phyloP scores from a whole-genome alignment of 1,284 basidiomycete species.

The Quambalaria eucalypti region DNA sequence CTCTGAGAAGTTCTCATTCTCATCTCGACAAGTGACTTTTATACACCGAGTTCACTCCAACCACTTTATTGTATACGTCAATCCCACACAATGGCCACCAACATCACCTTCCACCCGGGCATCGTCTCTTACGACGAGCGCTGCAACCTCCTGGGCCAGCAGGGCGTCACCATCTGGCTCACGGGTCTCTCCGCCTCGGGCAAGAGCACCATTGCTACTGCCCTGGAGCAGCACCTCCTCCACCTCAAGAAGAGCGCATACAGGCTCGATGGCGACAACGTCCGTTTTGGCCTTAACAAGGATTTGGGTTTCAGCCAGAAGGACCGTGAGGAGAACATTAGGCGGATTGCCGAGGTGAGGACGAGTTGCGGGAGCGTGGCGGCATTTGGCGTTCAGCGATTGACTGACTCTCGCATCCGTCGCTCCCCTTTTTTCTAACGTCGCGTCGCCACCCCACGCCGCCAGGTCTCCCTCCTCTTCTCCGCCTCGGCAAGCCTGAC shows the following conservation, averaged over 20 bases:
- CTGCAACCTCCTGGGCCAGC: constrained; percentile 23
- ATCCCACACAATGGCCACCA: constrained; percentile 71
- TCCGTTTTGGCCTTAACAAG: constrained; percentile 94
- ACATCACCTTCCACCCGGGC: constrained; percentile 75
- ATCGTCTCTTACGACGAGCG: constrained; percentile 42
- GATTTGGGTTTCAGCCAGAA: constrained; percentile 93
- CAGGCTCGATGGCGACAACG: constrained; percentile 91
- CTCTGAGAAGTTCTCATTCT: too few species aligned
- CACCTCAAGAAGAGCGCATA: constrained; percentile 77
- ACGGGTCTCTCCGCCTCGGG: constrained; percentile 35
- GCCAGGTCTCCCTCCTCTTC: constrained; percentile 84
- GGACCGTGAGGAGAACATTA: constrained; percentile 93
- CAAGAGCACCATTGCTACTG: constrained; percentile 92
- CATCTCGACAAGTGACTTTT: too few species aligned
- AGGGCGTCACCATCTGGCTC: constrained; percentile 32
- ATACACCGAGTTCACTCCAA: too few species aligned
- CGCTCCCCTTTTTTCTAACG: background rate
- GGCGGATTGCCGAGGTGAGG: constrained; percentile 83
- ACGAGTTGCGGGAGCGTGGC: background rate
- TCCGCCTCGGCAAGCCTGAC: constrained; percentile 75
- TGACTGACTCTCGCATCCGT: constrained; percentile 8
- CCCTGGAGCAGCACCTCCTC: constrained; percentile 89
- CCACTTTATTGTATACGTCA: too few species aligned
- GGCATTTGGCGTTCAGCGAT: background rate
- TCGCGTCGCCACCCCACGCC: too few species aligned